phyloP scores from a whole-genome alignment of 139 green algal genomes.

The Picochlorum sp. region DNA sequence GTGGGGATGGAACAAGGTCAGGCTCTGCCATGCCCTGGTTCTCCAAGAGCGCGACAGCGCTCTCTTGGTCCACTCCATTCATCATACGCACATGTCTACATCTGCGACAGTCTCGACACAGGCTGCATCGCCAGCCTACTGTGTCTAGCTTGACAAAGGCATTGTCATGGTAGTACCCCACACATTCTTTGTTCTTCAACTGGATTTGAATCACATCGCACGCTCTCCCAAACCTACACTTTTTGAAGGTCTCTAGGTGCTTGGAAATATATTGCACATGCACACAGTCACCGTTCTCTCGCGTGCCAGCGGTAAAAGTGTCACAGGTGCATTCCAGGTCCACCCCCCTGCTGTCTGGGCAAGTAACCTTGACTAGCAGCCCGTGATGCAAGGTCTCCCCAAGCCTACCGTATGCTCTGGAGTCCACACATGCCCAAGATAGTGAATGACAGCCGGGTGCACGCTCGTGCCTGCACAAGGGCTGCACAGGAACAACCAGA shows the following conservation, averaged over 20 bases:
- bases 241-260: neutral
- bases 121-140: neutral
- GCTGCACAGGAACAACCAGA: neutral
- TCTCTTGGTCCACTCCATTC: neutral
- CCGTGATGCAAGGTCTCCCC: no score
- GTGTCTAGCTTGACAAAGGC: neutral
- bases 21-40: no score
- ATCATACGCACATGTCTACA: neutral
- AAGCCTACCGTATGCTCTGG: neutral
- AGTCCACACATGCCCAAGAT: neutral
- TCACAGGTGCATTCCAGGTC: no score
- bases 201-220: neutral
- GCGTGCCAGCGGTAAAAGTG: no score
- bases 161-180: neutral
- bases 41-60: neutral
- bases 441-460: neutral
- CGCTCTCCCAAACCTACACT: neutral
- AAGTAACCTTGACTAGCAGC: no score
- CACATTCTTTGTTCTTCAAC: neutral
- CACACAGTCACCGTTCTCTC: neutral
- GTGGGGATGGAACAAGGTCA: no score
- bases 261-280: neutral
- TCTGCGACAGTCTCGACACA: neutral
- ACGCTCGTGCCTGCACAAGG: neutral
- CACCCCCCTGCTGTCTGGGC: no score